Base-by-base conservation (phyloP, 257 asterid species). In the Petrea volubilis region DNA sequence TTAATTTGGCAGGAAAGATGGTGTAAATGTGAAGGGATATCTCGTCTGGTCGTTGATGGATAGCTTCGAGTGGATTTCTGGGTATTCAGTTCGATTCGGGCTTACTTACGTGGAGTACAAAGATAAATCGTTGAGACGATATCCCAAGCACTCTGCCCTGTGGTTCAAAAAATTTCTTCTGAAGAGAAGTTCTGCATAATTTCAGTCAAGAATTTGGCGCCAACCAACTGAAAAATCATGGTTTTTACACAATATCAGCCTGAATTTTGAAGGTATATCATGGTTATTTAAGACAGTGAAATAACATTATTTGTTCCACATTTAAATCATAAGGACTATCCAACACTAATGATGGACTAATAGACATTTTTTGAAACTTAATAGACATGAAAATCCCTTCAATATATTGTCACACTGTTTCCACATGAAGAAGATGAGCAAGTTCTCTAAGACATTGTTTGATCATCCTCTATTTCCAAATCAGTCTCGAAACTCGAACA, bases 11-110 rank as follows among this genome's bases (percentile, higher is more conserved):
- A 86, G 92, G 81, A 62, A 77, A 38, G 80, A 82, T 65, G 81
- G 57, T 23, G 83, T 71, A 43, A 71, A 81, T 29, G 83, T 86
- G 74, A 79, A 79, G 70, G 91, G 82, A 7, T 86, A 81, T 64
- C 81, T 86, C 23, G 83, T 73, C 13, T 86, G 92, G 92, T 81
- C 87, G 5, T 69, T 86, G 76, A 51, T 81, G 71, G 92, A 86
- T 60, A 82, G 80, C 43, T 82, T 84, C 13, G 92, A 84, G 74
- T 84, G 92, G 92, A 27, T 78, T 5, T 17, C 31, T 2, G 92
- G 92, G 28, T 86, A 47, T 66, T 67, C 75, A 0, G 72, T 77
- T 64, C 84, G 86, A 4, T 84, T 81, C 41, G 92, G 92, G 60
- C 73, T 86, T 28, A 47, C 49, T 67, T 84, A 73, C 47, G 80